These are phyloP conservation scores for Chlamydomonas schloesseri DNA, from an alignment of 139 green algal species.

Conservation along the genomic window DNA sequence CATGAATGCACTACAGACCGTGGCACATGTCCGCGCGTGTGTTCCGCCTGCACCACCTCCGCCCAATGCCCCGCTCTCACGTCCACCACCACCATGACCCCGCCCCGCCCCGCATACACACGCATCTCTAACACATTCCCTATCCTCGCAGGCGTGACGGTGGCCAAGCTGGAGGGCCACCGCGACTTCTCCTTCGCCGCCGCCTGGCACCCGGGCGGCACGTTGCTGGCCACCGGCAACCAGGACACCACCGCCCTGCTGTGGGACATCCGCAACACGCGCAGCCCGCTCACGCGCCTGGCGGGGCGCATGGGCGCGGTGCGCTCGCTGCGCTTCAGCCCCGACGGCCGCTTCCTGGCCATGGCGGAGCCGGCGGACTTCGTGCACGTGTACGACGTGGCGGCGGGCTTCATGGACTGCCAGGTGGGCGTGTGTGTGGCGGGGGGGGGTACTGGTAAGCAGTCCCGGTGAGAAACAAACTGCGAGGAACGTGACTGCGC, in stretches of 20 bases:
- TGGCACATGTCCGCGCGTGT: too few relatives aligned
- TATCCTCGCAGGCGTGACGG: neutral
- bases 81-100: too few relatives aligned
- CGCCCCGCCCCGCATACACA: too few relatives aligned
- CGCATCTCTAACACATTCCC: too few relatives aligned
- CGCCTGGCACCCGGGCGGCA: constrained; percentile 89
- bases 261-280: constrained; percentile 79
- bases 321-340: constrained; percentile 79
- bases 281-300: constrained; percentile 63
- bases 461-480: too few relatives aligned
- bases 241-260: constrained; percentile 89
- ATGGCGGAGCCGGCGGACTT: constrained; percentile 94
- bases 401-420: constrained; percentile 39
- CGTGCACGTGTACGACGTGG: constrained; percentile 90
- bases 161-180: constrained; percentile 73
- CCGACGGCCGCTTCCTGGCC: constrained; percentile 83
- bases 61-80: too few relatives aligned
- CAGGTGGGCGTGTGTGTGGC: constrained; percentile 21
- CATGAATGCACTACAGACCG: too few relatives aligned
- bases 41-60: too few relatives aligned
- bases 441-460: neutral
- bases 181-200: constrained; percentile 94
- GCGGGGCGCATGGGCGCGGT: constrained; percentile 83
- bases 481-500: too few relatives aligned
- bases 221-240: constrained; percentile 91